Conservation (phyloP, 148 eudicot species). For the Vaccinium corymbosum region DNA sequence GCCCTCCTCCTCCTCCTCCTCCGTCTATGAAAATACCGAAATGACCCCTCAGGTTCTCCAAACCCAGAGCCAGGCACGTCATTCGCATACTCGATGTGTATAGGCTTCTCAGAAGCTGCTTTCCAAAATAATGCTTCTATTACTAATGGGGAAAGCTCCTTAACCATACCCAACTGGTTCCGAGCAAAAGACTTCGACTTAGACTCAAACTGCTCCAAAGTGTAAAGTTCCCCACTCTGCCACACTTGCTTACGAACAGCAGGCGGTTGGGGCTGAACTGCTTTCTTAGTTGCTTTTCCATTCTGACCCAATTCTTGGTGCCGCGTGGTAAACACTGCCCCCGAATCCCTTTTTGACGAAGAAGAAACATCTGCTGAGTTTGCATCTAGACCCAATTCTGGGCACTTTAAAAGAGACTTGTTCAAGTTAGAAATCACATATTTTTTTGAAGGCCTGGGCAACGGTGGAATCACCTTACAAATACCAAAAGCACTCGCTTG, state of each 20-base stretch:
- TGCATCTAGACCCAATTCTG: conserved; percentile 51
- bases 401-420: conserved; percentile 62
- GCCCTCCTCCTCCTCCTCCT: conserved; percentile 46
- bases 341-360: conserved; percentile 18
- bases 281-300: conserved; percentile 42
- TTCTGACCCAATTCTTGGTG: conserved; percentile 81
- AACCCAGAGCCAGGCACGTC: conserved; percentile 98
- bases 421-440: conserved; percentile 66
- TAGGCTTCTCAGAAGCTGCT: conserved; percentile 71
- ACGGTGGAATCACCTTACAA: conserved; percentile 90
- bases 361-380: conserved; percentile 13
- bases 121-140: conserved; percentile 85
- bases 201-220: conserved; percentile 81
- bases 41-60: conserved; percentile 65
- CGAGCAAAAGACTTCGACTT: conserved; percentile 77
- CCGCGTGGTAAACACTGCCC: conserved; percentile 82
- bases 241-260: conserved; percentile 76
- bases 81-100: conserved; percentile 87
- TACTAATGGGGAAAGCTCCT: conserved; percentile 61
- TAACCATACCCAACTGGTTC: conserved; percentile 46
- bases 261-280: conserved; percentile 16
- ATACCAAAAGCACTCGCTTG: conserved; percentile 90
- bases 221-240: conserved; percentile 94
- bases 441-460: conserved; percentile 82
- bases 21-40: conserved; percentile 36